Evolutionary conservation across 1,284 basidiomycete species (phyloP).

Genomic region (Ustanciosporium gigantosporum): DNA sequence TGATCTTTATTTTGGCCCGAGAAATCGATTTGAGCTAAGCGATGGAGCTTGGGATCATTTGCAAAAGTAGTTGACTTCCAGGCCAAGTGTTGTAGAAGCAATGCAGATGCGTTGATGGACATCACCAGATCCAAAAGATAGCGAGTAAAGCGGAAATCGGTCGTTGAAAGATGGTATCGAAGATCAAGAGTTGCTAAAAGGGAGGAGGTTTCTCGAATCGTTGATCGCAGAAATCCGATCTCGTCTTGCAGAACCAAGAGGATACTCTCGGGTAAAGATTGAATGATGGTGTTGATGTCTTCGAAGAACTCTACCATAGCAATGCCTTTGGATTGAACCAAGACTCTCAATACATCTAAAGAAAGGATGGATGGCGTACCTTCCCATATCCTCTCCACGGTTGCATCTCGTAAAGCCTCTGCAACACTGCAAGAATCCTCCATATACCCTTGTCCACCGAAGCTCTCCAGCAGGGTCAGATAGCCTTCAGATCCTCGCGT

Average conservation of each 20-base stretch:
- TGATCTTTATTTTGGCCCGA: background rate
- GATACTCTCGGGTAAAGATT: slow-evolving; percentile 3
- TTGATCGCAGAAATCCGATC: slow-evolving; percentile 7
- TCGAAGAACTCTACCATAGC: slow-evolving; percentile 62
- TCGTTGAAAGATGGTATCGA: slow-evolving; percentile 9
- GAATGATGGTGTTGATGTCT: slow-evolving; percentile 49
- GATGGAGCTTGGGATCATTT: slow-evolving; percentile 4
- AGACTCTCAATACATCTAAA: slow-evolving; percentile 69
- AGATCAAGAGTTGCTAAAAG: slow-evolving; percentile 8
- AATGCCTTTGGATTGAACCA: slow-evolving; percentile 62
- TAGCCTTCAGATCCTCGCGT: slow-evolving; percentile 70
- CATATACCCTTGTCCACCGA: slow-evolving; percentile 82
- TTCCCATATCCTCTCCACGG: slow-evolving; percentile 83
- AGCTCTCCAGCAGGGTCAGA: slow-evolving; percentile 74
- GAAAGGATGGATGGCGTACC: slow-evolving; percentile 68
- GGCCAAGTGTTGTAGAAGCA: slow-evolving; percentile 29
- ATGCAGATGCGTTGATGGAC: slow-evolving; percentile 18
- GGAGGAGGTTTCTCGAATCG: slow-evolving; percentile 2
- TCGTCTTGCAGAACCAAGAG: slow-evolving; percentile 1
- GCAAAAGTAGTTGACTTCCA: slow-evolving; percentile 18
- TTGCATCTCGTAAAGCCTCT: slow-evolving; percentile 67
- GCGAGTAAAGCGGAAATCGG: slow-evolving; percentile 25
- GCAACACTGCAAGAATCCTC: slow-evolving; percentile 68
- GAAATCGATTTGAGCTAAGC: slow-evolving; percentile 5
- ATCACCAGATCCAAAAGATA: slow-evolving; percentile 38